Evolutionary conservation across 2,329 filamentous ascomycete genomes (phyloP).

Genomic region (Aspergillus bombycis): DNA sequence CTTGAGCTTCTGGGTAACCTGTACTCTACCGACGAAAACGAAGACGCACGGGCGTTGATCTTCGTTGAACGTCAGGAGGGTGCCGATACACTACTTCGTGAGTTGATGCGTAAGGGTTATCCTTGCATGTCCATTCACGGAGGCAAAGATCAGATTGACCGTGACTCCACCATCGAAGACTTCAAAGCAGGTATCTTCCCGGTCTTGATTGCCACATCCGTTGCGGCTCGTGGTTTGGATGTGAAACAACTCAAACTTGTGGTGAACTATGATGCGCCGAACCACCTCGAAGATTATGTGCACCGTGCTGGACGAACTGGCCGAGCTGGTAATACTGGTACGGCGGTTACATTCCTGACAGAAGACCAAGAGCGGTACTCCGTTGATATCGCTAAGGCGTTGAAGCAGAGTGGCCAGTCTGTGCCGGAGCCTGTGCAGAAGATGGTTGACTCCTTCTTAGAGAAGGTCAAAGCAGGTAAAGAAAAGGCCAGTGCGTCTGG

Average conservation of each 20-base stretch:
- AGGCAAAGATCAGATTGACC: conserved; percentile 89
- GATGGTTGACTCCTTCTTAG: conserved; percentile 70
- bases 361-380: conserved; percentile 91
- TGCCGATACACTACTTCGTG: conserved; percentile 76
- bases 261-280: conserved; percentile 92
- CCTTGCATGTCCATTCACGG: conserved; percentile 93
- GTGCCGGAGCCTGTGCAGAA: conserved; percentile 71
- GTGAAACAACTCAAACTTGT: conserved; percentile 96
- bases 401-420: conserved; percentile 87
- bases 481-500: conserved; percentile 82
- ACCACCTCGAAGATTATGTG: conserved; percentile 95
- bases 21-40: conserved; percentile 72
- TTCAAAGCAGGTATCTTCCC: conserved; percentile 92
- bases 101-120: conserved; percentile 81
- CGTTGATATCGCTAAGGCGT: conserved; percentile 82
- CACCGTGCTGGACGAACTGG: conserved; percentile 93
- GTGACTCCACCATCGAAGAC: conserved; percentile 87
- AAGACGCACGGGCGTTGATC: conserved; percentile 85
- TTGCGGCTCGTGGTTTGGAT: conserved; percentile 91
- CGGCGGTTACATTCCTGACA: conserved; percentile 91
- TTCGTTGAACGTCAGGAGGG: conserved; percentile 94
- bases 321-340: conserved; percentile 90
- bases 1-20: conserved; percentile 85
- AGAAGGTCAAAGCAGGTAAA: conserved; percentile 91
- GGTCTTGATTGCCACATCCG: conserved; percentile 90